A percentile compares a stretch with the other conserved stretches of the same genome.
Evolutionary conservation across 106 monocot species (phyloP).

Genomic region (Agapanthus africanus): DNA sequence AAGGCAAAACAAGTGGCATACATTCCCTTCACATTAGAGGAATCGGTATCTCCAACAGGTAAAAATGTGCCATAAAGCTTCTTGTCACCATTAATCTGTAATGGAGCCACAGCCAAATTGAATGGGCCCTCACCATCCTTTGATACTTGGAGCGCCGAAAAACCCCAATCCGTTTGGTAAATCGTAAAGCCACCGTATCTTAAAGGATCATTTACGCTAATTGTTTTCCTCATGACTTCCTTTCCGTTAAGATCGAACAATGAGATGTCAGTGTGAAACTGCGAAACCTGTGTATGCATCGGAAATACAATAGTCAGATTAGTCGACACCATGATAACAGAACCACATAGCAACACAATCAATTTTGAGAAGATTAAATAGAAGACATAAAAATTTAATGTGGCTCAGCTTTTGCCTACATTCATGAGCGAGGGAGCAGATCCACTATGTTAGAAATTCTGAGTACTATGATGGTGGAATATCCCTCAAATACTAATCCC

Average conservation of each 20-base stretch:
- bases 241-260: conserved; percentile 65
- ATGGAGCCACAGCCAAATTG: conserved; percentile 83
- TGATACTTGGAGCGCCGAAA: conserved; percentile 86
- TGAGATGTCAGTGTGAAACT: conserved; percentile 84
- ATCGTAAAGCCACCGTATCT: conserved; percentile 86
- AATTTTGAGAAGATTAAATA: too few species aligned
- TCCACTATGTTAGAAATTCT: too few species aligned
- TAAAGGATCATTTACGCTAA: conserved; percentile 92
- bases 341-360: too few species aligned
- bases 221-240: conserved; percentile 88
- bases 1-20: conserved; percentile 17
- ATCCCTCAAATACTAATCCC: too few species aligned
- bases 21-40: conserved; percentile 88
- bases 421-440: too few species aligned
- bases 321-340: too few species aligned
- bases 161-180: conserved; percentile 94
- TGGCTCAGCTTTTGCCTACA: too few species aligned
- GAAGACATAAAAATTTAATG: too few species aligned
- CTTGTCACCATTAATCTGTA: conserved; percentile 74
- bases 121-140: conserved; percentile 89
- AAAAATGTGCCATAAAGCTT: conserved; percentile 88
- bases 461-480: too few species aligned
- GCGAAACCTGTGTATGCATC: conserved; percentile 53
- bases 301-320: neutral
- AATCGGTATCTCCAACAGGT: conserved; percentile 57